Evolutionary conservation across 2,329 filamentous ascomycete genomes (phyloP), one percentile per base, ranked within the genome.

Genomic region (Colletotrichum truncatum): DNA sequence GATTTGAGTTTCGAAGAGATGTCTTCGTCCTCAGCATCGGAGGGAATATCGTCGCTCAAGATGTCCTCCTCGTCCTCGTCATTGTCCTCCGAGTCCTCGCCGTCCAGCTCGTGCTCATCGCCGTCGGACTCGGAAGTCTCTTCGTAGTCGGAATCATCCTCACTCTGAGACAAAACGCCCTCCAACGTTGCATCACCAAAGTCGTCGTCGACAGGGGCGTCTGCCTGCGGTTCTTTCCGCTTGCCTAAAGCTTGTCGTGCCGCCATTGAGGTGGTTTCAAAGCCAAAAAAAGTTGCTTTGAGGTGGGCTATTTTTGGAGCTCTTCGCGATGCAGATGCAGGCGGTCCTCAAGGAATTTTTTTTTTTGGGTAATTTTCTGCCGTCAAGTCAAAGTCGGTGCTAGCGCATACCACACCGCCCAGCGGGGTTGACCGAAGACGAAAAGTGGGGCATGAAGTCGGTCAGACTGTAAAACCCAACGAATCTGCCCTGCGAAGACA

Each of bases 201-300:
- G 70, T 91, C 89, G 70, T 88, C 85, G 30, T 89, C 89, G 21
- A 86, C 77, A 67, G 85, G 81, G 12, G 82, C 78, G 70, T 88
- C 86, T 30, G 82, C 81, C 23, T 82, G 84, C 18, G 87, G 82
- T 66, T 86, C 86, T 78, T 92, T 92, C 69, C 90, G 87, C 82
- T 92, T 92, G 75, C 86, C 84, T 30, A 79, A 82, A 46, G 76
- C 72, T 63, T 80, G 77, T 69, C 74, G 75, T 45, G 78, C 72
- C 66, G 73, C 78, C 80, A 82, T 83, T 70, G 74, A 72, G 41
- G 56, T 53, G 59, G 60, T 64, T 21, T 39, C 30, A 14, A 46
- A 54, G 16, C 45, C 36, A 48, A 67, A 70, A 51, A 34, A 26
- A 39, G 18, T 38, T 46, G 26, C 26, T 41, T 46, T 21, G 21